Conservation (phyloP, 192 early-diverging fungal genomes). For the Coemansia pectinata region DNA sequence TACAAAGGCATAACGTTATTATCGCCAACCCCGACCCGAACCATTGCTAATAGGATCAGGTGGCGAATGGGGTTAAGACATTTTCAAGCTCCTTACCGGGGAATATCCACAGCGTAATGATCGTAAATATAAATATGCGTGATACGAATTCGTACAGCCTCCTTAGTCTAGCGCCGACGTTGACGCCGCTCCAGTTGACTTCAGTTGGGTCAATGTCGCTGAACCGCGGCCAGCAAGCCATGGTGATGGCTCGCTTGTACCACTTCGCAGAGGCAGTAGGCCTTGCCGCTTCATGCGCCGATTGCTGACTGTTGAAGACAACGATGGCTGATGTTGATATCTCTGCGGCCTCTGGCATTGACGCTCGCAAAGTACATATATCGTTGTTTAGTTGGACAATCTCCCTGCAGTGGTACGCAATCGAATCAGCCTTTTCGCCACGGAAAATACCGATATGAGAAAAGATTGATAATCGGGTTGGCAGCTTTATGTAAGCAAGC, state of each 20-base stretch:
- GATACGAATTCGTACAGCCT: not conserved
- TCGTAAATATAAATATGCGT: not conserved
- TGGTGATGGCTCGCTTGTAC: not conserved
- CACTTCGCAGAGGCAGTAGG: not conserved
- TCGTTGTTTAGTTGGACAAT: slow-evolving; percentile 6
- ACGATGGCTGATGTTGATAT: not conserved
- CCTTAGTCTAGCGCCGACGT: not conserved
- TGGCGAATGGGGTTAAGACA: not conserved
- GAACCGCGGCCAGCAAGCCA: slow-evolving; percentile 1
- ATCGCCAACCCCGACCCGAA: too few relatives aligned
- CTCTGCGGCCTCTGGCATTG: not conserved
- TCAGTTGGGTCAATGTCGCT: slow-evolving; percentile 7
- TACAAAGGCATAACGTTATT: not conserved
- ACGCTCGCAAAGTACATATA: slow-evolving; percentile 5
- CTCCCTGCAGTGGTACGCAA: slow-evolving; percentile 6
- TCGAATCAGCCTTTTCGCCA: not conserved
- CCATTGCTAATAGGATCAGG: too few relatives aligned
- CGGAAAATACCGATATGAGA: not conserved
- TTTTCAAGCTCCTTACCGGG: not conserved
- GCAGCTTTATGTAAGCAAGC: not conserved
- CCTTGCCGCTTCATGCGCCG: slow-evolving; percentile 8
- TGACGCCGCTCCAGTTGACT: slow-evolving; percentile 11
- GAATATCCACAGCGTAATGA: slow-evolving; percentile 5
- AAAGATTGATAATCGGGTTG: not conserved
- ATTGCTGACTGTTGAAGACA: slow-evolving; percentile 8